Evolutionary conservation across 176 grass and related monocot species (phyloP).

Genomic region (Elymus sibiricus): DNA sequence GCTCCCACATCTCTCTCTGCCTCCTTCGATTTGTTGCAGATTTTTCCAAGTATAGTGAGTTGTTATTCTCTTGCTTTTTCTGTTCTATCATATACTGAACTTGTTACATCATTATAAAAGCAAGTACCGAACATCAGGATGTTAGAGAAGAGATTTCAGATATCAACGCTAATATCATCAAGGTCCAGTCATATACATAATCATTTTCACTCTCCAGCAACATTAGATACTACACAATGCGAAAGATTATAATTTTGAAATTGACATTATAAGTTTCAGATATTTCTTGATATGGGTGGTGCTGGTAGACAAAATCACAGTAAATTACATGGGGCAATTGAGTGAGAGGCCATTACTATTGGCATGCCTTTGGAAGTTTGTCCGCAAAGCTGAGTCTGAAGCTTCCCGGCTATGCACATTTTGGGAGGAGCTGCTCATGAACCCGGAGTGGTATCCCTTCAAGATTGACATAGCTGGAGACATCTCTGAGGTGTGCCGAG

Average conservation of each 20-base stretch:
- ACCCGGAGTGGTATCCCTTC: constrained; percentile 8
- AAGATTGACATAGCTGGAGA: background rate
- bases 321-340: constrained; percentile 18
- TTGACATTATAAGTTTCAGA: background rate
- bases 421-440: constrained; percentile 12
- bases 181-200: too few species aligned
- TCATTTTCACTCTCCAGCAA: too few species aligned
- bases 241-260: background rate
- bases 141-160: background rate
- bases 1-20: too few species aligned
- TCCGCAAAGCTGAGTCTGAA: background rate
- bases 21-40: too few species aligned
- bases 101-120: background rate
- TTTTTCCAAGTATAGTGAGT: too few species aligned
- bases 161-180: too few species aligned
- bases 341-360: background rate
- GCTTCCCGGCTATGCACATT: background rate
- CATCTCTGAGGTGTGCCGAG: background rate
- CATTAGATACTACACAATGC: background rate
- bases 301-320: background rate
- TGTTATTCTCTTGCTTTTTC: background rate
- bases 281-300: background rate
- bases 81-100: background rate
- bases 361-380: background rate
- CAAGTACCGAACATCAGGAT: background rate